Conservation (phyloP, 148 eudicot genomes). For the Rhododendron henanense region DNA sequence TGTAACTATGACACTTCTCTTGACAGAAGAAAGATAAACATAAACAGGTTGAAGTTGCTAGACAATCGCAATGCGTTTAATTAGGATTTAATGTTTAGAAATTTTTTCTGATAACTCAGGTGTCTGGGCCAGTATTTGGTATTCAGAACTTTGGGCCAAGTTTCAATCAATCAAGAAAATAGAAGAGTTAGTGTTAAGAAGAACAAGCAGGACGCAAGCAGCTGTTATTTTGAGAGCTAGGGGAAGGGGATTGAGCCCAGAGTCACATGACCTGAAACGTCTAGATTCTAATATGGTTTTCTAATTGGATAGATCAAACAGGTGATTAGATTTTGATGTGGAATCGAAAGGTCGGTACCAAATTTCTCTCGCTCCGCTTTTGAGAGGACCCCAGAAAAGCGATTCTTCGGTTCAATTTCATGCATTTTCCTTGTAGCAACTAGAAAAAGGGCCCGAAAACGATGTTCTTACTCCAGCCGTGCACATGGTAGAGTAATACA, state of each 20-base stretch:
- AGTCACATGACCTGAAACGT: background rate
- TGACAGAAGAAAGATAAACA: background rate
- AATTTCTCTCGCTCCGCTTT: background rate
- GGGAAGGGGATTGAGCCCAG: background rate
- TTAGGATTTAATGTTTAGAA: background rate
- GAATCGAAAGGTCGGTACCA: background rate
- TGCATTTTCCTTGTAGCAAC: background rate
- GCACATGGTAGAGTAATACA: background rate
- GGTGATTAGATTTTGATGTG: background rate
- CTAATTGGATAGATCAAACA: background rate
- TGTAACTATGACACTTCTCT: background rate
- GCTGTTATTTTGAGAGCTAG: background rate
- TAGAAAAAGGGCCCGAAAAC: background rate
- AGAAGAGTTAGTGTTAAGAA: background rate
- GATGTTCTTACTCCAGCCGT: background rate
- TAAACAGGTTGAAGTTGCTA: background rate
- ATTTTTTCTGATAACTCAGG: background rate
- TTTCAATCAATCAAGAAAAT: background rate
- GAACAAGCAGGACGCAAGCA: background rate
- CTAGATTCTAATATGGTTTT: background rate
- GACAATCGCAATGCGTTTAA: background rate
- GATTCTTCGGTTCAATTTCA: background rate
- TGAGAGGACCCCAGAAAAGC: background rate
- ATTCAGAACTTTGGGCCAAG: background rate
- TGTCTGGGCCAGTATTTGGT: too few species aligned